These are phyloP conservation scores for Thielaviopsis punctulata DNA, from an alignment of 2,329 filamentous ascomycete species.

Conservation along the genomic window DNA sequence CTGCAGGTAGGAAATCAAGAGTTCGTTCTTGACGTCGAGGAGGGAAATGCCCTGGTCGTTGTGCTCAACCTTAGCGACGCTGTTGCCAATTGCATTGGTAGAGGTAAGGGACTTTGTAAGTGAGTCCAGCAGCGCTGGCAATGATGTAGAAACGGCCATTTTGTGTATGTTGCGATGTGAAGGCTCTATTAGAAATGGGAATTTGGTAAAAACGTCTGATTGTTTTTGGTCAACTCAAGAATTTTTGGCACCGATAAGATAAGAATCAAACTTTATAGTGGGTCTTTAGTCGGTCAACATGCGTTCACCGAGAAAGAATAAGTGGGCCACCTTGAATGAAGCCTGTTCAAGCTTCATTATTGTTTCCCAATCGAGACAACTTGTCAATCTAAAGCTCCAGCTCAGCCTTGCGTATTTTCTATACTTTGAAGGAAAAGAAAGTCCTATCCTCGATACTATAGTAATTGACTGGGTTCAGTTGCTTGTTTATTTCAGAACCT, in stretches of 20 bases:
- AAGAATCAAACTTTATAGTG: conserved; percentile 11
- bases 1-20: conserved; percentile 91
- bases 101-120: conserved; percentile 42
- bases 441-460: no score
- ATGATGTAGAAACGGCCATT: conserved; percentile 32
- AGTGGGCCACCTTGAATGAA: not conserved
- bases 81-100: conserved; percentile 50
- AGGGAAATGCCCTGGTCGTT: conserved; percentile 80
- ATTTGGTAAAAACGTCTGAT: not conserved
- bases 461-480: no score
- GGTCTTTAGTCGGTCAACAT: conserved; percentile 1
- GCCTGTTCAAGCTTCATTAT: not conserved
- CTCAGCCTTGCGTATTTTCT: not conserved
- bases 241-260: conserved; percentile 8
- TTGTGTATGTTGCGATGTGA: conserved; percentile 12
- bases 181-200: not conserved
- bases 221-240: conserved; percentile 8
- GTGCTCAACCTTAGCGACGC: conserved; percentile 45
- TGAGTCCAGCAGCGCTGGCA: conserved; percentile 34
- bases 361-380: not conserved
- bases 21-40: conserved; percentile 87
- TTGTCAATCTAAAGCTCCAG: not conserved
- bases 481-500: not conserved
- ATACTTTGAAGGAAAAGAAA: no score
- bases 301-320: not conserved